Base-by-base conservation (phyloP, 495 filamentous ascomycete genomes). In the Aspergillus bertholletiae region DNA sequence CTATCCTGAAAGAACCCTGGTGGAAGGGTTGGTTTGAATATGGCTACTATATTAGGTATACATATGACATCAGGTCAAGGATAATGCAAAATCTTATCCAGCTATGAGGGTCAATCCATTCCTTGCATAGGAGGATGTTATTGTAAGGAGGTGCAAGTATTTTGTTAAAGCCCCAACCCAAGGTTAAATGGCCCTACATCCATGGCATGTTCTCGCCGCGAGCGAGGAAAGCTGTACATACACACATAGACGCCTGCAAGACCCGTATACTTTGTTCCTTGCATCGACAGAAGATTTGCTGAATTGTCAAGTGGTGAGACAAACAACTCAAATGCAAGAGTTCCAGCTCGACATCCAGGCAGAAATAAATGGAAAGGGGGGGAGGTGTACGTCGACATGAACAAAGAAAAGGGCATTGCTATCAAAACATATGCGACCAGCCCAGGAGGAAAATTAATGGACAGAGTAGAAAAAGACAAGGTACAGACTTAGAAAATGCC, bases 281-380 rank as follows among this genome's bases (percentile, higher is more conserved):
- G 46, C 27, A 35, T n/a, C 30, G 28, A 35, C 28, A 37, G 23
- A 35, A 27, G 1, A 21, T 34, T 20, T 22, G 28, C 46, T 7
- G n/a, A 15, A 20, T 5, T 43, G 39, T 18, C 17, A 43, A 43
- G 12, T 49, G 24, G 13, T 34, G 12, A 49, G 18, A 37, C 28
- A 37, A 22, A 23, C 13, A 22, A 35, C 12, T 35, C n/a, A 37
- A 30, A 49, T 49, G 46, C 18, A 49, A 34, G 46, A 49, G 46
- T 49, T 5, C 46, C 46, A 49, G 46, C 46, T 49, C 46, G 46
- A 23, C 28, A 49, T 51, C 23, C 7, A 9, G 15, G 9, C 34
- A 41, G 7, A 41, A 40, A 41, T 9, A 30, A 12, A 34, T 11
- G 21, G 22, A 6, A 51, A 41, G 24, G n/a, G 27, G 37, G 24